Evolutionary conservation across 106 monocot genomes (phyloP).

Genomic region (Iris macrosiphon): DNA sequence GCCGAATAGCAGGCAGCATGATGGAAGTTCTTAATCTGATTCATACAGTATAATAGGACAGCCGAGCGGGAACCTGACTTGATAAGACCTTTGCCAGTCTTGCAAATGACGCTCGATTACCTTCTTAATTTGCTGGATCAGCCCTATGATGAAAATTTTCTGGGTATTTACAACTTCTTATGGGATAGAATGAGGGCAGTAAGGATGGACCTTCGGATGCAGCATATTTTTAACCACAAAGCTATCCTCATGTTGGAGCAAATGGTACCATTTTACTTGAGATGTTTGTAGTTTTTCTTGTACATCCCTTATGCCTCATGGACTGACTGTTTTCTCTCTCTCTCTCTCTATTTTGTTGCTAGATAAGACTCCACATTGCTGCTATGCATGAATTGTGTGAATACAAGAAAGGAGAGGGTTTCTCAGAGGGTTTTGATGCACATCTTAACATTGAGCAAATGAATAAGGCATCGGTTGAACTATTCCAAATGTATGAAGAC

Average conservation of each 20-base stretch:
- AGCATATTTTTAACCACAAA: conserved; percentile 81
- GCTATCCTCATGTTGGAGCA: conserved; percentile 94
- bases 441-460: conserved; percentile 99
- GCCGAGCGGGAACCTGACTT: conserved; percentile 75
- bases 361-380: conserved; percentile 97
- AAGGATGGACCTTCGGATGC: conserved; percentile 98
- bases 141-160: conserved; percentile 67
- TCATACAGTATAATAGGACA: conserved; percentile 88
- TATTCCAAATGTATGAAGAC: conserved; percentile 99
- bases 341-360: conserved; percentile 3
- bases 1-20: conserved; percentile 33
- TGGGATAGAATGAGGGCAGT: conserved; percentile 98
- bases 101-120: conserved; percentile 83
- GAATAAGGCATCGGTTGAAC: conserved; percentile 96
- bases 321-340: conserved; percentile 3
- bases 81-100: conserved; percentile 92
- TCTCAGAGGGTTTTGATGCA: conserved; percentile 96
- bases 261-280: conserved; percentile 51
- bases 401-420: conserved; percentile 90
- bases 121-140: conserved; percentile 77
- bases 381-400: conserved; percentile 98
- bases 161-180: conserved; percentile 87
- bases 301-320: background rate
- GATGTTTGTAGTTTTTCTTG: background rate
- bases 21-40: conserved; percentile 61